Percentiles rank a stretch among this genome's conserved stretches.
These are phyloP conservation scores for Sonneratia caseolaris DNA, from an alignment of 345 rosid species.

Conservation along the genomic window DNA sequence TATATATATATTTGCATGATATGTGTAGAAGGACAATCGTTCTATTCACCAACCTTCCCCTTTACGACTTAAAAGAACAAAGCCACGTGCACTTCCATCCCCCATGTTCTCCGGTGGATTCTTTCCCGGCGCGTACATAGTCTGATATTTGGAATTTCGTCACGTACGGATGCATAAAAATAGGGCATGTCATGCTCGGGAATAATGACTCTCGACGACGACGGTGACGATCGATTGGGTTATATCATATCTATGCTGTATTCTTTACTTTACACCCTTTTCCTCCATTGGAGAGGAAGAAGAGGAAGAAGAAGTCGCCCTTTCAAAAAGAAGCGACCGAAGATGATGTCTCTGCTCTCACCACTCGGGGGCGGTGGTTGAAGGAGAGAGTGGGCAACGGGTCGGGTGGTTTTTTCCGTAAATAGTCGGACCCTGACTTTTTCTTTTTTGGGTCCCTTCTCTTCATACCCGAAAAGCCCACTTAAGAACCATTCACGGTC, in stretches of 20 bases:
- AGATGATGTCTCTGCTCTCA: not conserved
- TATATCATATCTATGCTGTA: not conserved
- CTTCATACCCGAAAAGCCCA: not conserved
- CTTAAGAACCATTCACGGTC: not conserved
- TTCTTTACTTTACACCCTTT: not conserved
- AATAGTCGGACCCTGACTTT: too few species aligned
- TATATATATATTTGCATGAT: not conserved
- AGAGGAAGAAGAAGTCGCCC: not conserved
- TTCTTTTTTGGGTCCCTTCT: not conserved
- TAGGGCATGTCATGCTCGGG: too few species aligned
- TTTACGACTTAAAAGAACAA: conserved; percentile 19
- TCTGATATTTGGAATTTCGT: not conserved
- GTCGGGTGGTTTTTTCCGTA: too few species aligned
- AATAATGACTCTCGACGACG: too few species aligned
- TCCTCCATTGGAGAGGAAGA: conserved; percentile 2
- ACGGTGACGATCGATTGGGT: not conserved
- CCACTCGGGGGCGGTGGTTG: not conserved
- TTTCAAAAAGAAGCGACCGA: not conserved
- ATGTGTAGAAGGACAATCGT: not conserved
- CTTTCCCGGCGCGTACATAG: not conserved
- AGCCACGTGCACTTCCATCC: conserved; percentile 9
- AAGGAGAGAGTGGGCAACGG: too few species aligned
- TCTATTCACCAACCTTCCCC: conserved; percentile 19
- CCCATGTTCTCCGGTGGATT: not conserved
- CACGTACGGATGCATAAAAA: too few species aligned